Percentiles rank a stretch among this genome's conserved stretches.
These are phyloP conservation scores for Asterochloris erici DNA, from an alignment of 139 green algal genomes.

Conservation along the genomic window DNA sequence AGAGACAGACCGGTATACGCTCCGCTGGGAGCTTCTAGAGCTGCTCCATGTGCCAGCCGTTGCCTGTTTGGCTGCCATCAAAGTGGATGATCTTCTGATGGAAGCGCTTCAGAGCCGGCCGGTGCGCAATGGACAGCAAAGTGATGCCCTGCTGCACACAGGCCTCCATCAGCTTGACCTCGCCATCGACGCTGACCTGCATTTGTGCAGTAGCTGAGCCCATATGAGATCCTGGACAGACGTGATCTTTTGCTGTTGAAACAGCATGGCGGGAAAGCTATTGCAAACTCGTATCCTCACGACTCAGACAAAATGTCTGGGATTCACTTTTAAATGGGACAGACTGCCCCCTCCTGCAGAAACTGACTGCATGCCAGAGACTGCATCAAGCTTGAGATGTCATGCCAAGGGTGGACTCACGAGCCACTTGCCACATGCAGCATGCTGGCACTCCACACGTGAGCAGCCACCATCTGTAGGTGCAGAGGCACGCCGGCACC, in stretches of 20 bases:
- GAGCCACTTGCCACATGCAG: neutral
- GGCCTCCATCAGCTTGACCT: constrained; percentile 40
- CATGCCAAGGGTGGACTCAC: too few species aligned
- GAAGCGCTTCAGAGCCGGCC: constrained; percentile 59
- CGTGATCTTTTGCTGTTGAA: neutral
- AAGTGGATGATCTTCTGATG: constrained; percentile 38
- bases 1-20: too few species aligned
- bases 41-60: constrained; percentile 29
- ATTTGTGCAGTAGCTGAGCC: neutral
- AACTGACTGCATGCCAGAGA: too few species aligned
- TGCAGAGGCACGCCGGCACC: neutral
- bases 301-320: neutral
- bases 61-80: constrained; percentile 28
- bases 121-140: constrained; percentile 88
- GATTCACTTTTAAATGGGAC: too few species aligned
- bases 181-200: constrained; percentile 61
- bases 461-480: too few species aligned
- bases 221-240: neutral
- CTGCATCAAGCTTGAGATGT: too few species aligned
- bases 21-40: too few species aligned
- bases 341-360: too few species aligned
- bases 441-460: too few species aligned
- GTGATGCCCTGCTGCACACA: constrained; percentile 74
- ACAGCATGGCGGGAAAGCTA: neutral
- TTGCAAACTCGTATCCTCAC: neutral